Conservation (phyloP, 2,329 filamentous ascomycete genomes). For the Pyricularia sp. region DNA sequence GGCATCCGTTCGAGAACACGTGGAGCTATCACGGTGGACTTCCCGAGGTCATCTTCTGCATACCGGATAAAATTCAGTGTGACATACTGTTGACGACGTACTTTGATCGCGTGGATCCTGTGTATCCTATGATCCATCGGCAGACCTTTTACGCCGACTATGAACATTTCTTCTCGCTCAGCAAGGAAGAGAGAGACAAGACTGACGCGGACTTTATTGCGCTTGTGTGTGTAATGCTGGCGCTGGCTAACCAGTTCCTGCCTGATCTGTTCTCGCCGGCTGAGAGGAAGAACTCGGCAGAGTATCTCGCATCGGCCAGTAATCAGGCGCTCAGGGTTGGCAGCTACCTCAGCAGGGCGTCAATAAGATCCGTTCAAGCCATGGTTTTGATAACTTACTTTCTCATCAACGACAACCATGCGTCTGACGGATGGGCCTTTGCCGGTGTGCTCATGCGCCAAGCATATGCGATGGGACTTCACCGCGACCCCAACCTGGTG, state of each 20-base stretch:
- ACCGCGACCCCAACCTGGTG: conserved; percentile 68
- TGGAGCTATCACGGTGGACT: conserved; percentile 74
- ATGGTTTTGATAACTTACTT: conserved; percentile 82
- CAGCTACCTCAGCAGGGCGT: conserved; percentile 68
- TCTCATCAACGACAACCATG: conserved; percentile 78
- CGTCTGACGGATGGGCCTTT: conserved; percentile 75
- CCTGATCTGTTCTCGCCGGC: conserved; percentile 40
- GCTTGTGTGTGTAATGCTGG: conserved; percentile 68
- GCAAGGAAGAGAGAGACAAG: conserved; percentile 43
- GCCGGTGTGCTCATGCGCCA: conserved; percentile 69
- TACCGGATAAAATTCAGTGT: conserved; percentile 67
- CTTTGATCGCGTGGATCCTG: conserved; percentile 65
- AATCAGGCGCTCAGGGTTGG: conserved; percentile 69
- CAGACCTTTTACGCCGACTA: conserved; percentile 71
- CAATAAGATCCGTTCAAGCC: conserved; percentile 63
- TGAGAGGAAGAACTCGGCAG: conserved; percentile 65
- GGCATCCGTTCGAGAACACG: conserved; percentile 75
- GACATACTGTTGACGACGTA: conserved; percentile 58
- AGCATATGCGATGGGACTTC: conserved; percentile 72
- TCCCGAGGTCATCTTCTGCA: conserved; percentile 63
- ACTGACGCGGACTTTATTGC: conserved; percentile 62
- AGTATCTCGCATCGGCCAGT: conserved; percentile 72
- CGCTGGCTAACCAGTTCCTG: conserved; percentile 71
- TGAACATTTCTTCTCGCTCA: conserved; percentile 64
- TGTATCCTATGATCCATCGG: conserved; percentile 72